Percentiles rank a stretch among this genome's conserved stretches.
Evolutionary conservation across 1,284 basidiomycete species (phyloP).

Genomic region (Vanrija humicola): DNA sequence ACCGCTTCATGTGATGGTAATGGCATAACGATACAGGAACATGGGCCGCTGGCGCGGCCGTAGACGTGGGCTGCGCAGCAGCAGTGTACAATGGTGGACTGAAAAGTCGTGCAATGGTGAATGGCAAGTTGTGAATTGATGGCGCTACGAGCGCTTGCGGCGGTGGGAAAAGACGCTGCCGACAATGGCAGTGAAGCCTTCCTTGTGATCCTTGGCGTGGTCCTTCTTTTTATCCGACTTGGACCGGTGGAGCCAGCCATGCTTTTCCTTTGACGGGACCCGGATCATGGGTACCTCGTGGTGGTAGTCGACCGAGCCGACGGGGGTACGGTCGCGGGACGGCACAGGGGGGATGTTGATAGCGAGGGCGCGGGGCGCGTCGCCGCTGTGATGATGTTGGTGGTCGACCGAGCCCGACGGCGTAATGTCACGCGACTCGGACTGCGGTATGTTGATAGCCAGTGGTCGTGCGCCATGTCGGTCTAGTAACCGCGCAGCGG

Average conservation of each 20-base stretch:
- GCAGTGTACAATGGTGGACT: too few relatives aligned
- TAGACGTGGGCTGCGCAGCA: too few relatives aligned
- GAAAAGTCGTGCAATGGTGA: too few relatives aligned
- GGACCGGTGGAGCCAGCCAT: slow-evolving; percentile 5
- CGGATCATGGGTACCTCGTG: neutral
- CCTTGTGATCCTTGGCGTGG: slow-evolving; percentile 1
- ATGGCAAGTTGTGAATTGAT: too few relatives aligned
- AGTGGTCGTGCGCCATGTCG: too few relatives aligned
- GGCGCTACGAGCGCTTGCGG: too few relatives aligned
- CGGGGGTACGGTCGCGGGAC: neutral
- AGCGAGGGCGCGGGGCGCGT: neutral
- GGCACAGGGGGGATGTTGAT: neutral
- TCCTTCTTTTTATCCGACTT: slow-evolving; percentile 3
- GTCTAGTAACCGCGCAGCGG: too few relatives aligned
- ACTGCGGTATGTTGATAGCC: too few relatives aligned
- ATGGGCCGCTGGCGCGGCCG: too few relatives aligned
- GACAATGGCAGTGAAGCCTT: slow-evolving; percentile 1
- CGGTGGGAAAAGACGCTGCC: neutral
- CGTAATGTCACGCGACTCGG: too few relatives aligned
- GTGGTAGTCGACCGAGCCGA: neutral
- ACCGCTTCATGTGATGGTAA: too few relatives aligned
- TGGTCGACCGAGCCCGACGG: neutral
- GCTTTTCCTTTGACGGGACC: neutral
- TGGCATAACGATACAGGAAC: too few relatives aligned
- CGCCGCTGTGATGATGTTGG: neutral